Base-by-base conservation (phyloP, 164 flowering plant species). In the Sextonia rubra region DNA sequence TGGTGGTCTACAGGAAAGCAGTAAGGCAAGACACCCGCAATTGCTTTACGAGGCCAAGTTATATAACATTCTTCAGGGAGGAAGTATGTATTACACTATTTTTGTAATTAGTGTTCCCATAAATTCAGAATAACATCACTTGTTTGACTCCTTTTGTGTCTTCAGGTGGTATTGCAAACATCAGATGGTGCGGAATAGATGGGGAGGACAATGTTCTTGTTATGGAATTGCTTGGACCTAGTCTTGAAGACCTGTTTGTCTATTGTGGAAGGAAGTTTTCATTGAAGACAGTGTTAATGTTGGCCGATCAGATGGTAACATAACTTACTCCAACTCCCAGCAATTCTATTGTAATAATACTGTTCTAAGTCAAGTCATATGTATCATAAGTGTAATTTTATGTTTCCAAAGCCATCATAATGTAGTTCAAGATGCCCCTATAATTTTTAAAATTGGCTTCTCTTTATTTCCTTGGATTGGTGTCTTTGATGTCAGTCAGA, bases 241-340 rank as follows among this genome's bases (percentile, higher is more conserved):
- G 99, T 79, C 91, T 93, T 58, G 99, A 96, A 79, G 99, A 96
- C 74, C 81, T 96, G 52, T 93, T 96, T 81, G 98, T 90, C 70
- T 93, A 92, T 67, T 96, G 97, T 78, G 97, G 97, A 64, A 89
- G 99, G 80, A 96, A 88, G 77, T 93, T 96, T 60, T 90, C 94
- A 1, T 77, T 93, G 80, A 96, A 96, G 86, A 90, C 98, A 0
- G 98, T 91, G 49, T 80, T 96, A 56, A 87, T 96, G 98, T 76
- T 96, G 82, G 98, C 98, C 61, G 99, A 96, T 85, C 99, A 96
- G 81, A 96, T 96, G 99, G 99, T 93, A 85, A 66, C 1, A 29
- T 14, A 56, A 55, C 64, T 22, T 22, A 20, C 64, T 24, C 14
- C 22, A 12, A 20, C 29, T 37, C 22, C 23, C 25, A 6, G 20